Conservation (phyloP, 345 rosid genomes). For the Gossypium herbaceum region DNA sequence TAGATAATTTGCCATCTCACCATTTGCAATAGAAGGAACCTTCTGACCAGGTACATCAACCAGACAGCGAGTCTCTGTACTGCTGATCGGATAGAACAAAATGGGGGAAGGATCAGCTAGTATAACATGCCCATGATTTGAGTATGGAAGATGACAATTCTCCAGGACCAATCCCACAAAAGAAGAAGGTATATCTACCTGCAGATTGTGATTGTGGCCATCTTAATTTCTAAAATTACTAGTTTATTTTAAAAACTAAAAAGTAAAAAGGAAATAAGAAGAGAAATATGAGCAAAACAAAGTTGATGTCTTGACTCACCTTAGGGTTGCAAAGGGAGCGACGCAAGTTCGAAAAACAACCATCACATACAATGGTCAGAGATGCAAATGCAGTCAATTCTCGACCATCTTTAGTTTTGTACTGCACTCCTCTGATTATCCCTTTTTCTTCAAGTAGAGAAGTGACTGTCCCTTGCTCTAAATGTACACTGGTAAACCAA, state of each 20-base stretch:
- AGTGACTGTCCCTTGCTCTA: constrained; percentile 75
- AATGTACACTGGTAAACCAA: constrained; percentile 39
- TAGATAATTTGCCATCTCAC: constrained; percentile 43
- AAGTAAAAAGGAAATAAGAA: not conserved
- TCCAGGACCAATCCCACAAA: constrained; percentile 60
- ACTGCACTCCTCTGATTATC: constrained; percentile 61
- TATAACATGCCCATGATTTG: constrained; percentile 52
- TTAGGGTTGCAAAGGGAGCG: constrained; percentile 70
- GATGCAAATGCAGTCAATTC: constrained; percentile 54
- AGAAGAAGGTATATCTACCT: constrained; percentile 61
- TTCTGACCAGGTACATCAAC: constrained; percentile 50
- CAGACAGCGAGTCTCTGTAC: constrained; percentile 47
- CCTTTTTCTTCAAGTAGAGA: constrained; percentile 67
- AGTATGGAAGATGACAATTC: constrained; percentile 54
- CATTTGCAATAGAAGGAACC: constrained; percentile 45
- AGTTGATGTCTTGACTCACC: constrained; percentile 29
- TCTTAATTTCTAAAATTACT: not conserved
- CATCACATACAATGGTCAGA: constrained; percentile 74
- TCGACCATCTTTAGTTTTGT: constrained; percentile 62
- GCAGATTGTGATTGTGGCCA: constrained; percentile 2
- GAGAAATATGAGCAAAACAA: not conserved
- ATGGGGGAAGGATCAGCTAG: constrained; percentile 57
- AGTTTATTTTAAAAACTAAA: not conserved
- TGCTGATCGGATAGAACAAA: constrained; percentile 53
- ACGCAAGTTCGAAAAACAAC: constrained; percentile 77